Percentiles rank a stretch among this genome's conserved stretches.
Evolutionary conservation across 805 yeast species (phyloP).

Genomic region (Kazachstania psychrophila): DNA sequence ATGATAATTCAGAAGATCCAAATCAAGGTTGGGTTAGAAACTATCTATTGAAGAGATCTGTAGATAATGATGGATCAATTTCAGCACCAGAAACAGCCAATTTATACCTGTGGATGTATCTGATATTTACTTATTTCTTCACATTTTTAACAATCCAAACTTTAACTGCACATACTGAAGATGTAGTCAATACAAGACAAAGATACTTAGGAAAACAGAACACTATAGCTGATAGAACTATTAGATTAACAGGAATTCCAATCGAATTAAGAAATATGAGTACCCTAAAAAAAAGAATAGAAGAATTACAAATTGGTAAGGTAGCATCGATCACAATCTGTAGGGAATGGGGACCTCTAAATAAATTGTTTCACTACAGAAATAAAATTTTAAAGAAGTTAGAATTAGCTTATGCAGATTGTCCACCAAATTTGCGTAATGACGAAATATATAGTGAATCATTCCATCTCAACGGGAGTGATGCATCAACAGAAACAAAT

Average conservation of each 20-base stretch:
- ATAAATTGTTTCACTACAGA: slow-evolving; percentile 54
- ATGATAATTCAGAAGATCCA: slow-evolving; percentile 40
- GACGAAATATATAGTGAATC: slow-evolving; percentile 18
- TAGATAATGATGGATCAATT: slow-evolving; percentile 21
- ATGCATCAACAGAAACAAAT: slow-evolving; percentile 2
- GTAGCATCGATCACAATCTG: slow-evolving; percentile 73
- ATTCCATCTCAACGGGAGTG: slow-evolving; percentile 11
- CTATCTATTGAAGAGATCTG: slow-evolving; percentile 5
- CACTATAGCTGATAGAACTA: slow-evolving; percentile 85
- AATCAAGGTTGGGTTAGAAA: background rate
- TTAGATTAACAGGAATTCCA: slow-evolving; percentile 82
- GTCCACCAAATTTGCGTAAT: slow-evolving; percentile 22
- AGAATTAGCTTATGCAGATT: slow-evolving; percentile 42
- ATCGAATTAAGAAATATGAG: slow-evolving; percentile 63
- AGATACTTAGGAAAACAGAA: slow-evolving; percentile 74
- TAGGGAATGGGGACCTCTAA: slow-evolving; percentile 75
- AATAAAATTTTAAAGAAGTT: slow-evolving; percentile 42
- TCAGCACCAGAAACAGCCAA: slow-evolving; percentile 37
- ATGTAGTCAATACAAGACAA: slow-evolving; percentile 73
- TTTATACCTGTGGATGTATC: slow-evolving; percentile 72
- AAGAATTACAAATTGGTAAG: slow-evolving; percentile 67
- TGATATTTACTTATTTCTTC: slow-evolving; percentile 77
- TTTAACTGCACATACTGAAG: slow-evolving; percentile 58
- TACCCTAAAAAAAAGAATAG: slow-evolving; percentile 66
- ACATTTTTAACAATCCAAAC: slow-evolving; percentile 55